Evolutionary conservation across 148 eudicot genomes (phyloP).

Genomic region (Spergularia marina): DNA sequence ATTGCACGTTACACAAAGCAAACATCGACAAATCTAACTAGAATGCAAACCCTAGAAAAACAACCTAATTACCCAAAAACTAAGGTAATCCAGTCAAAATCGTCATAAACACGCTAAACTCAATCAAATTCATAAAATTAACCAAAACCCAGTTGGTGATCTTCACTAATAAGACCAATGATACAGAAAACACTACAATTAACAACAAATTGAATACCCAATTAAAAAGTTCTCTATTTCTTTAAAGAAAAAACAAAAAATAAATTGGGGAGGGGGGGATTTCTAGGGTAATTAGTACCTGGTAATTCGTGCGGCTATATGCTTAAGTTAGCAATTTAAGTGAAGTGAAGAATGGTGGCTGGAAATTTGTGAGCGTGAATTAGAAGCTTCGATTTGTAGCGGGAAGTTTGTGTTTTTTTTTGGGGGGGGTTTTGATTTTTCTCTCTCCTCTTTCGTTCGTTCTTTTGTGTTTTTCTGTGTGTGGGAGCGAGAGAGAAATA

Average conservation of each 20-base stretch:
- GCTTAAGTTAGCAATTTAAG: not conserved
- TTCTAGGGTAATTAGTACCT: conserved; percentile 10
- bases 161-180: not conserved
- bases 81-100: not conserved
- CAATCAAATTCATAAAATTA: not conserved
- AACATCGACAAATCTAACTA: too few relatives aligned
- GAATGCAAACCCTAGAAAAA: conserved; percentile 4
- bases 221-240: not conserved
- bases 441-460: not conserved
- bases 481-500: not conserved
- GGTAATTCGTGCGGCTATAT: not conserved
- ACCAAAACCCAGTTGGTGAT: not conserved
- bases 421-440: not conserved
- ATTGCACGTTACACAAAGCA: too few relatives aligned
- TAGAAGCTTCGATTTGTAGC: conserved; percentile 13
- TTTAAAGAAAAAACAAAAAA: not conserved
- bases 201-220: conserved; percentile 4
- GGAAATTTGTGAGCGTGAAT: not conserved
- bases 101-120: not conserved
- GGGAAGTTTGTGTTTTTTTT: conserved; percentile 1
- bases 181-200: not conserved
- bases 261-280: too few relatives aligned
- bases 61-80: not conserved
- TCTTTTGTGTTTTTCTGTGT: not conserved
- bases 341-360: not conserved